These are phyloP conservation scores for Picea abies DNA, from an alignment of 83 land plant species.

Conservation along the genomic window DNA sequence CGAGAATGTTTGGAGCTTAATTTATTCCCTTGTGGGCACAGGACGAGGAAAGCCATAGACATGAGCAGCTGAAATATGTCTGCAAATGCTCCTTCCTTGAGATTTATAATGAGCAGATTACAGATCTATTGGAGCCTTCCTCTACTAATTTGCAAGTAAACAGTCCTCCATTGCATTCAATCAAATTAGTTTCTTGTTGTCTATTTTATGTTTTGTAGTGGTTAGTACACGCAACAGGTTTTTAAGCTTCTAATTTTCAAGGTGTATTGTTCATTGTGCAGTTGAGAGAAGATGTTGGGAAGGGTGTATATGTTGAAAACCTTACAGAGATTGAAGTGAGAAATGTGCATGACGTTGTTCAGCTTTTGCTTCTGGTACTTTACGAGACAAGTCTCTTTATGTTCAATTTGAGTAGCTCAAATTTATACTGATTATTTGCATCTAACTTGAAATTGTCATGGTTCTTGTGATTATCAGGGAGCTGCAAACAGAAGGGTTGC, in stretches of 20 bases:
- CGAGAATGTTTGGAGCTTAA: background rate
- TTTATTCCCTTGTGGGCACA: conserved; percentile 25
- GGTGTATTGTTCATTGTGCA: conserved; percentile 22
- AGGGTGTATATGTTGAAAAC: conserved; percentile 45
- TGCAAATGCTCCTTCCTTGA: conserved; percentile 98
- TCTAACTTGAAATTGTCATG: background rate
- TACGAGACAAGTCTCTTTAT: background rate
- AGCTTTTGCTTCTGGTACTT: conserved; percentile 72
- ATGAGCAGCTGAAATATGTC: conserved; percentile 67
- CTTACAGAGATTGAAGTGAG: no score
- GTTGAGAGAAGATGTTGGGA: conserved; percentile 79
- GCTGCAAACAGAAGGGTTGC: conserved; percentile 85
- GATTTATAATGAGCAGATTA: conserved; percentile 96
- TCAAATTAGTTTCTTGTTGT: background rate
- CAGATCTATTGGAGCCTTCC: conserved; percentile 92
- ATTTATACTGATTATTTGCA: background rate
- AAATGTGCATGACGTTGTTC: conserved; percentile 40
- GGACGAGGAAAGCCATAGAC: conserved; percentile 85
- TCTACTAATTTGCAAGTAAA: conserved; percentile 83
- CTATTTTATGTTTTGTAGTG: background rate
- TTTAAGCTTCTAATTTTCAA: conserved; percentile 5
- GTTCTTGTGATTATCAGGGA: conserved; percentile 46
- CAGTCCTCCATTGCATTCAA: background rate
- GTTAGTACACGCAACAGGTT: background rate
- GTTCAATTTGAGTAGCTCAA: background rate